Evolutionary conservation across 495 filamentous ascomycete species (phyloP), one percentile per base, ranked within the genome.

Genomic region (Lasiosphaeria ovina): DNA sequence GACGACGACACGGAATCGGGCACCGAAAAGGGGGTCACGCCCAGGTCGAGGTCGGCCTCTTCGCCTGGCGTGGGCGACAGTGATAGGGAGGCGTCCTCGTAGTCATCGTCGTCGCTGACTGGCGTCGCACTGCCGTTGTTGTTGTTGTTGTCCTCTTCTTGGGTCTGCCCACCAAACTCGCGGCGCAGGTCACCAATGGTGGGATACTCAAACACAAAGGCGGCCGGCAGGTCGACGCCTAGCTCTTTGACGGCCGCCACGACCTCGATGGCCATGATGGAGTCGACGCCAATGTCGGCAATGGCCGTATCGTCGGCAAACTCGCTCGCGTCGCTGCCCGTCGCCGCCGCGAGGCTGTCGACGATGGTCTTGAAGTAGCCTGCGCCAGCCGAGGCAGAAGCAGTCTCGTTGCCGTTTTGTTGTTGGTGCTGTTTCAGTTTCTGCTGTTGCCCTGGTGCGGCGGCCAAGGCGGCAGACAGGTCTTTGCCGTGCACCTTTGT

Each of bases 341-440:
- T 80, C 63, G 88, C 85, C 55, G 80, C 79, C 11, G 85, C 81
- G 38, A 89, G 69, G 33, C 88, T 81, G 4, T 72, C 71, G 51
- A 88, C 75, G 33, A 83, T 83, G 54, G 72, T 67, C 31, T 62
- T 35, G 34, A 67, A 51, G 12, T 17, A 14, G 16, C 31, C 31
- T 11, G 49, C 11, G 32, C 32, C 49, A 3, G 31, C 49, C 4
- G 31, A 24, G 24, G 24, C 24, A 24, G 31, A 24, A 2, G 24
- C 24, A 24, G 24, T 24, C 24, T 24, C n/a, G n/a, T n/a, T n/a
- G n/a, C n/a, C n/a, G n/a, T n/a, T n/a, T n/a, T n/a, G n/a, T n/a
- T n/a, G n/a, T n/a, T n/a, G n/a, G n/a, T n/a, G 24, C 24, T 24
- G 24, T 51, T 51, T 24, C 17, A 4, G 12, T 24, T 3, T 5